Evolutionary conservation across 768 basidiomycete species (phyloP), one percentile per base, ranked within the genome.

Genomic region (Lyophyllum decastes): DNA sequence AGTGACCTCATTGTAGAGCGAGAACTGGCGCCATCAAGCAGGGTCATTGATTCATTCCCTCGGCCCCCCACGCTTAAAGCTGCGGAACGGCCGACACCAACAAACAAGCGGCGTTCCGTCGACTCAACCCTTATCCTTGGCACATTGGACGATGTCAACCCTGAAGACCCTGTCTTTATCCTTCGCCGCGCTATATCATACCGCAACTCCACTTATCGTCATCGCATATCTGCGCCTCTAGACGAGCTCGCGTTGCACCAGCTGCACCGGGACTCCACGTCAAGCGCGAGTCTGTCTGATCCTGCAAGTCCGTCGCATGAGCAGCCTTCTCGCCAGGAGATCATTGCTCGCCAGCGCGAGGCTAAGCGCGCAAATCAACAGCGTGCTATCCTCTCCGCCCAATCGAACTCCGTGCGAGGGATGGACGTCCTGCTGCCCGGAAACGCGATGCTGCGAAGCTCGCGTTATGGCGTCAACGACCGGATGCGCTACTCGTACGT

Each of bases 401-500:
- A 94, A 63, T 78, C 85, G 3, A 98, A 98, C 67, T 84, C 88
- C 0, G 81, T 89, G 17, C 86, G 93, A 44, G 96, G 96, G 1
- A 83, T 96, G 69, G 96, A 98, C 63, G 84, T 99, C 14, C 73
- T 94, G 9, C 76, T 98, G 2, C 91, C 92, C 2, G 92, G 92
- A 5, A 90, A 90, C 59, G 91, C 86, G 0, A 85, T 92, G 66
- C 80, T 98, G 10, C 88, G 96, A 27, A 95, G 93, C 64, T 87
- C 90, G 6, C 80, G 93, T 7, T 86, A 87, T 61, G 84, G 92
- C 21, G 68, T 73, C 5, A 84, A 82, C 41, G 89, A 92, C 61
- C 77, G 79, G 46, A 89, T 94, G 75, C 88, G 95, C 0, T 99
- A 99, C 70, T 97, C 95, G 38, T 98, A 94, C 69, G 90, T 98